Evolutionary conservation across 441 rosid genomes (phyloP).

Genomic region (Capsella rubella): DNA sequence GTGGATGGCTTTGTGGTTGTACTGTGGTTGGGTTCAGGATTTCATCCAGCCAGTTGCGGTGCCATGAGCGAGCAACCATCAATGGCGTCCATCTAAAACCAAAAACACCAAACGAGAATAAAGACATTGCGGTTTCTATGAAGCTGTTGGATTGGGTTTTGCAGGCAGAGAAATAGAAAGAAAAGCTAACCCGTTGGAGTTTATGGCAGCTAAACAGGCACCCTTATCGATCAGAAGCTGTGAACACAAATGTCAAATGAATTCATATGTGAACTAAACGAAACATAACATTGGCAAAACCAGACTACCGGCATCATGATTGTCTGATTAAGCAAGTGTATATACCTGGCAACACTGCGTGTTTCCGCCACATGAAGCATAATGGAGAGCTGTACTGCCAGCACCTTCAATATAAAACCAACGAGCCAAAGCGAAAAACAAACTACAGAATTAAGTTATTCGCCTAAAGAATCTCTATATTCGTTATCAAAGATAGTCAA

Average conservation of each 20-base stretch:
- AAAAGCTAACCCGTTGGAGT: conserved; percentile 70
- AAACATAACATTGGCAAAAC: conserved; percentile 9
- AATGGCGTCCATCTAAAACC: conserved; percentile 79
- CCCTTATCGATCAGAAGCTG: conserved; percentile 87
- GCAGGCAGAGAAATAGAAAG: conserved; percentile 12
- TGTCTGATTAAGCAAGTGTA: conserved; percentile 4
- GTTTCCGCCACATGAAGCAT: conserved; percentile 98
- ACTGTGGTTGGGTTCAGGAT: conserved; percentile 60
- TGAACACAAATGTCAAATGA: conserved; percentile 38
- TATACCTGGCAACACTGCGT: conserved; percentile 85
- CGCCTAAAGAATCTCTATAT: background rate
- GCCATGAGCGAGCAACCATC: conserved; percentile 97
- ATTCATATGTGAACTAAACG: background rate
- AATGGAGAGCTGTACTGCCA: conserved; percentile 91
- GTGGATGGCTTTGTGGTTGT: conserved; percentile 42
- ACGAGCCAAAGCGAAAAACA: conserved; percentile 24
- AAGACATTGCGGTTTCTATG: conserved; percentile 14
- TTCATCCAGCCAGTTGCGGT: conserved; percentile 81
- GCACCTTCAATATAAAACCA: conserved; percentile 64
- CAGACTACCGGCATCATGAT: background rate
- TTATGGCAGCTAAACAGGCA: conserved; percentile 71
- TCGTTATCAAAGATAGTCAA: conserved; percentile 1
- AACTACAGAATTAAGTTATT: conserved; percentile 2
- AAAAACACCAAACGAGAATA: conserved; percentile 29
- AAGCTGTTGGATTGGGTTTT: background rate